phyloP scores from a whole-genome alignment of 371 early-diverging fungal species.

The Mucor piriformis region DNA sequence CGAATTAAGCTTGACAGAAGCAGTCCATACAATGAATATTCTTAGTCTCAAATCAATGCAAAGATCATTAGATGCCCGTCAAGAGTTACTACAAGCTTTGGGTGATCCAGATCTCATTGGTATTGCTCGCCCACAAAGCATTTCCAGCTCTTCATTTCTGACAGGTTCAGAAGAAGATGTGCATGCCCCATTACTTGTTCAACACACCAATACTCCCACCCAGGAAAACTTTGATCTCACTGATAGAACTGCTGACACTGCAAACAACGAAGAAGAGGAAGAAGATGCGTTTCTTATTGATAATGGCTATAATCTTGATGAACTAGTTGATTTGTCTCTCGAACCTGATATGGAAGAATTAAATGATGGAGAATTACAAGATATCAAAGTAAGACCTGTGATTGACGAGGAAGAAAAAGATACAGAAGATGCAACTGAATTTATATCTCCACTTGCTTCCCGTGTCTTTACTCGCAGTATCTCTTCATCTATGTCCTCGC shows the following conservation, averaged over 20 bases:
- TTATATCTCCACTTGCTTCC: not conserved
- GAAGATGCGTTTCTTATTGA: not conserved
- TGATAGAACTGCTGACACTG: conserved; percentile 8
- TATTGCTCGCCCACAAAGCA: conserved; percentile 8
- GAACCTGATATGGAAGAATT: not conserved
- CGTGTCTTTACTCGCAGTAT: not conserved
- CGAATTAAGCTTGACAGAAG: conserved; percentile 27
- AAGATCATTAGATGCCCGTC: conserved; percentile 38
- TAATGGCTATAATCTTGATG: not conserved
- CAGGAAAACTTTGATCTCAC: not conserved
- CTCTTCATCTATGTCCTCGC: conserved; percentile 13
- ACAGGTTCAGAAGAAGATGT: conserved; percentile 17
- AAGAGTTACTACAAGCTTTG: conserved; percentile 33
- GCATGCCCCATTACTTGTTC: conserved; percentile 24
- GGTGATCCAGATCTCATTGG: conserved; percentile 25
- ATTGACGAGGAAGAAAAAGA: not conserved
- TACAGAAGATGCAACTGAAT: not conserved
- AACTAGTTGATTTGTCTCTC: not conserved
- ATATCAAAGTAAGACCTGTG: not conserved
- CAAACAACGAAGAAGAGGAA: not conserved
- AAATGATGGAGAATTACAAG: not conserved
- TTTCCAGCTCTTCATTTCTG: conserved; percentile 6
- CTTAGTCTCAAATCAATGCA: conserved; percentile 43
- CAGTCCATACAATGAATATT: conserved; percentile 44
- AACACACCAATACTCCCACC: conserved; percentile 2